Evolutionary conservation across 2,329 filamentous ascomycete genomes (phyloP), one percentile per base, ranked within the genome.

Genomic region (Bipolaris sorokiniana): DNA sequence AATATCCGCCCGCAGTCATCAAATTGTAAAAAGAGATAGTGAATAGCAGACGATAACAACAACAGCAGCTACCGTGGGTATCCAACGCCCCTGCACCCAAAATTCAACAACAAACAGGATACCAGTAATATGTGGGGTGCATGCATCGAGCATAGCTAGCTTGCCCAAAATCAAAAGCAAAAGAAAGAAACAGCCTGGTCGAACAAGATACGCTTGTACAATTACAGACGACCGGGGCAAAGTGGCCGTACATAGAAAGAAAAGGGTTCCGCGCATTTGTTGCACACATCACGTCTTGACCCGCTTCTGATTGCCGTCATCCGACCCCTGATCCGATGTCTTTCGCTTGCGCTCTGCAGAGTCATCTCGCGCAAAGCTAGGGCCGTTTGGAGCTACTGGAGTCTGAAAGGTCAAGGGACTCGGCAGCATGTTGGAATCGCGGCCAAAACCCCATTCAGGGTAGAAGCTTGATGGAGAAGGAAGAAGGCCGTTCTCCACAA

Each of bases 401-500:
- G 95, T 98, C 33, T 91, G 90, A 76, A 97, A 97, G 59, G 93
- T 96, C 62, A 98, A 80, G 9, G 95, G 95, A 73, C 92, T 97
- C 0, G 93, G 93, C 47, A 98, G 82, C 64, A 96, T 95, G 69
- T 95, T 96, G 73, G 84, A 90, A 64, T 95, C 90, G 54, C 75
- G 87, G 73, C 84, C 83, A 75, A 91, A 92, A 64, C 90, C 88
- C 93, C 93, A 97, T 62, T 96, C 92, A 0, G 90, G 88, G 70
- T 96, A 98, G 78, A 98, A 97, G 64, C 88, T 92, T 62, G 90
- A 96, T 0, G 95, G 95, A 54, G 91, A 96, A 0, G 95, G 93
- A 15, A 98, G 82, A 51, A 97, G 87, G 34, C 93, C 91, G 63
- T 90, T 91, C 56, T 88, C 90, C 66, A 98, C 88, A 76, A 98